Conservation (phyloP, 441 rosid genomes). For the Eruca vesicaria region DNA sequence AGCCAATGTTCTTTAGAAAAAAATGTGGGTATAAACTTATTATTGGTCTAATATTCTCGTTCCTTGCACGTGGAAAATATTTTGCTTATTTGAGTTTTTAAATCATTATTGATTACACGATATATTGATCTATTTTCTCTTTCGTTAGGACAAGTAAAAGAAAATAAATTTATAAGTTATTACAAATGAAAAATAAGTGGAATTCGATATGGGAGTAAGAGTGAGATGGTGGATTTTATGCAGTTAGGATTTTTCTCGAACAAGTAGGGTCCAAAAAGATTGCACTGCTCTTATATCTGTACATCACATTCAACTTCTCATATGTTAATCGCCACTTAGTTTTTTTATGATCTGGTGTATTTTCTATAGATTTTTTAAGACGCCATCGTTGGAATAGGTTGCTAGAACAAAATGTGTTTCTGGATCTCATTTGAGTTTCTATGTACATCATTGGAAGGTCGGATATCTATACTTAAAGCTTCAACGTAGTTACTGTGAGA, state of each 20-base stretch:
- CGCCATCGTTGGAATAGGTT: no score
- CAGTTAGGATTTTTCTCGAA: not conserved
- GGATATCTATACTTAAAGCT: no score
- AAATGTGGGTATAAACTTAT: not conserved
- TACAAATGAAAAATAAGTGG: not conserved
- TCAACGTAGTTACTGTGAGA: no score
- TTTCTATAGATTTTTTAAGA: no score
- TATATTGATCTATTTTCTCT: not conserved
- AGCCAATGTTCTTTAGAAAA: not conserved
- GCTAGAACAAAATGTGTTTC: no score
- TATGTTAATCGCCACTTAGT: not conserved
- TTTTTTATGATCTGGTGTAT: not conserved
- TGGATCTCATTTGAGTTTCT: no score
- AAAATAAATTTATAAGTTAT: not conserved
- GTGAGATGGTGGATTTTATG: not conserved
- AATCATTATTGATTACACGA: not conserved
- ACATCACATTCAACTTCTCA: not conserved
- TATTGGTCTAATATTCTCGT: not conserved
- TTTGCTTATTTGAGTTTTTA: not conserved
- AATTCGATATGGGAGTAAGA: not conserved
- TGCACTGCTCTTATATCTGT: not conserved
- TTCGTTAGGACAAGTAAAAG: not conserved
- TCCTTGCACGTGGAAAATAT: not conserved
- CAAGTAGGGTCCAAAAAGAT: conserved; percentile 22
- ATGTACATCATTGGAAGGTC: no score